phyloP scores from a whole-genome alignment of 2,329 filamentous ascomycete species.

The Phyllosticta citrichinensis region DNA sequence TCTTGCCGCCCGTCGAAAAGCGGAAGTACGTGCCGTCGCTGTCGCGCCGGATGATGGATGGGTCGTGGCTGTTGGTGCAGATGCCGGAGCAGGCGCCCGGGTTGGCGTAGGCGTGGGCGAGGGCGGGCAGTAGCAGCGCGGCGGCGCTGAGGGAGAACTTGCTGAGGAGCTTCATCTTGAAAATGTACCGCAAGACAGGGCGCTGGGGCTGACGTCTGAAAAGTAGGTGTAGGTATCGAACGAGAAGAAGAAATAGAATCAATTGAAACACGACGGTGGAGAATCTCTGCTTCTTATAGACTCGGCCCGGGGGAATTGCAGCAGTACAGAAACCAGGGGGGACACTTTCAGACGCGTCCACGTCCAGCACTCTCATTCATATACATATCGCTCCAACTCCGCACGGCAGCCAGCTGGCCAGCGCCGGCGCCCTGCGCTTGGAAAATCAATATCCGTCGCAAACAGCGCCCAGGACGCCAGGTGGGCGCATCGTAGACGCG shows the following conservation, averaged over 20 bases:
- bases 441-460: background rate
- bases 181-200: no score
- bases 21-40: conserved; percentile 43
- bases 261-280: no score
- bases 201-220: no score
- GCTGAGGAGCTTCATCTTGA: background rate
- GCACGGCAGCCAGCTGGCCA: background rate
- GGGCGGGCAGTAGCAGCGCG: background rate
- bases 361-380: no score
- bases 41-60: conserved; percentile 38
- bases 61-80: conserved; percentile 40
- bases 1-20: conserved; percentile 42
- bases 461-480: background rate
- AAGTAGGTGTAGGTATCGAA: no score
- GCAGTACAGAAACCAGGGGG: no score
- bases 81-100: conserved; percentile 31
- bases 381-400: background rate
- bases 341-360: no score
- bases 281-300: no score
- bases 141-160: background rate
- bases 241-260: no score
- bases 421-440: background rate
- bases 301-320: no score
- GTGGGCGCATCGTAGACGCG: background rate
- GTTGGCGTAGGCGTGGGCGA: conserved; percentile 25